Conservation (phyloP, 169 alveolate species). For the Plasmodium billcollinsi region DNA sequence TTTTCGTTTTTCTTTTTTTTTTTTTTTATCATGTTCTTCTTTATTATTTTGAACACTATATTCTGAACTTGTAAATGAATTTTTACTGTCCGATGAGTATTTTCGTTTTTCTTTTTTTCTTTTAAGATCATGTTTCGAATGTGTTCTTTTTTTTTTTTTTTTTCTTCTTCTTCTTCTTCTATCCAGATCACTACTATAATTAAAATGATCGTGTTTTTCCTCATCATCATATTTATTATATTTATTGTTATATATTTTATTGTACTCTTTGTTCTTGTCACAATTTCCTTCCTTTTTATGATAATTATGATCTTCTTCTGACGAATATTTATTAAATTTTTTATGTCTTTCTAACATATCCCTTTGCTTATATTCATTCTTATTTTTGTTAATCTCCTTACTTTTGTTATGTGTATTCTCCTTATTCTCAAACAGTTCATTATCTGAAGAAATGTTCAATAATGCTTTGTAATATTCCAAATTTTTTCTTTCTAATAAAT, state of each 20-base stretch:
- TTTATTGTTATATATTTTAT: neutral
- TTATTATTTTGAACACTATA: constrained; percentile 4
- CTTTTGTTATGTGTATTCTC: neutral
- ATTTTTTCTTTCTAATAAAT: constrained; percentile 78
- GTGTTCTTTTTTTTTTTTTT: neutral
- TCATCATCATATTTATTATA: neutral
- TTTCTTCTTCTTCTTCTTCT: neutral
- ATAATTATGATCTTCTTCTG: too few species aligned
- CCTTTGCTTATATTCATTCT: neutral
- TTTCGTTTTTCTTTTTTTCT: constrained; percentile 22
- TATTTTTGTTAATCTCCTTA: neutral
- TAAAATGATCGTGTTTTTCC: neutral
- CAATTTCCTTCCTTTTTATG: neutral
- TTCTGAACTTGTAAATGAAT: constrained; percentile 23
- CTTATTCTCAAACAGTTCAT: constrained; percentile 30
- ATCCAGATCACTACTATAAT: neutral
- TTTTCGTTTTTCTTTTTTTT: constrained; percentile 26
- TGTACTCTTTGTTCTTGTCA: neutral
- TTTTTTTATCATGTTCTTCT: constrained; percentile 1
- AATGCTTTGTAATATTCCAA: constrained; percentile 67
- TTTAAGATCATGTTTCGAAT: constrained; percentile 1
- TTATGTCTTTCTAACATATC: neutral
- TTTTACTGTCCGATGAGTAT: constrained; percentile 14
- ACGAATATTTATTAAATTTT: too few species aligned
- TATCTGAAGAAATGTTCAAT: constrained; percentile 35